Evolutionary conservation across 257 asterid species (phyloP).

Genomic region (Buddleja alternifolia): DNA sequence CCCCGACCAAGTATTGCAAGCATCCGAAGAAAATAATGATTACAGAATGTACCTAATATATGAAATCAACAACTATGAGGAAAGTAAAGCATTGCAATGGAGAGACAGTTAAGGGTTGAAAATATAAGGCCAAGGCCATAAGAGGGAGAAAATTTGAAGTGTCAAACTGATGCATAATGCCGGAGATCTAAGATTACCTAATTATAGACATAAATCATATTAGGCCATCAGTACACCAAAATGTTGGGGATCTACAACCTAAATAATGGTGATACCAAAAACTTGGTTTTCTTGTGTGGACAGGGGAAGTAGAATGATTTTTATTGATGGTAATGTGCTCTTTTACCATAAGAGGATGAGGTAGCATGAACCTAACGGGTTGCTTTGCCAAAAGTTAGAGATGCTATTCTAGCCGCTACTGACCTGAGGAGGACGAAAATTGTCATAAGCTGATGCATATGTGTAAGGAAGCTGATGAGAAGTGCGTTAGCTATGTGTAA

Average conservation of each 20-base stretch:
- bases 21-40: slow-evolving; percentile 89
- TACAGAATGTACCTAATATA: slow-evolving; percentile 72
- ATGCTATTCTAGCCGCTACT: slow-evolving; percentile 18
- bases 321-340: not conserved
- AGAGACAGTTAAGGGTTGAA: slow-evolving; percentile 3
- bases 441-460: not conserved
- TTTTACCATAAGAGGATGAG: slow-evolving; percentile 1
- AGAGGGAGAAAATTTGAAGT: too few relatives aligned
- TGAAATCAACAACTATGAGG: slow-evolving; percentile 17
- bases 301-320: not conserved
- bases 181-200: not conserved
- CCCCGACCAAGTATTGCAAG: slow-evolving; percentile 81
- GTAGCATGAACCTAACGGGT: slow-evolving; percentile 12
- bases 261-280: too few relatives aligned
- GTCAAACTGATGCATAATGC: too few relatives aligned
- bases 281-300: too few relatives aligned
- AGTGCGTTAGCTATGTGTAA: slow-evolving; percentile 7
- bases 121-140: not conserved
- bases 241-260: slow-evolving; percentile 15
- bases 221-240: slow-evolving; percentile 17
- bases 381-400: not conserved
- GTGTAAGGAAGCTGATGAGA: not conserved
- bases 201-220: slow-evolving; percentile 18
- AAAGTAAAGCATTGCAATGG: slow-evolving; percentile 22
- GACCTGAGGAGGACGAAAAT: slow-evolving; percentile 4